A percentile compares a stretch with the other conserved stretches of the same genome.
phyloP scores from a whole-genome alignment of 257 asterid genomes.

The Nicotiana benthamiana region DNA sequence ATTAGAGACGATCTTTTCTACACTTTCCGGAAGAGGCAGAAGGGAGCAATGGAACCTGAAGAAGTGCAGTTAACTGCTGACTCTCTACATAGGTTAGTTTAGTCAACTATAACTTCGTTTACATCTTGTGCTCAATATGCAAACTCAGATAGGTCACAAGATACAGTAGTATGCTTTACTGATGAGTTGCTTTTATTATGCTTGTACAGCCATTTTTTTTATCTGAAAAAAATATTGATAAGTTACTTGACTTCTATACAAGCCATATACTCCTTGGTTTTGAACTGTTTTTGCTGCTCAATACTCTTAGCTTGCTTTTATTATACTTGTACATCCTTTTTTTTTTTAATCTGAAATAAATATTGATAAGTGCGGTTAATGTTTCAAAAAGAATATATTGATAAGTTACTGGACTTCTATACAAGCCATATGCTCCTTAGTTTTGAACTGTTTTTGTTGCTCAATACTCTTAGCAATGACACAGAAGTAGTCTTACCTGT shows the following conservation, averaged over 20 bases:
- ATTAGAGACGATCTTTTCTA: slow-evolving; percentile 93
- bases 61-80: slow-evolving; percentile 92
- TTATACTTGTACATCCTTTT: background rate
- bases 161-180: background rate
- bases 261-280: background rate
- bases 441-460: background rate
- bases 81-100: slow-evolving; percentile 78
- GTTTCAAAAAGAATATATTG: no score
- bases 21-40: slow-evolving; percentile 92
- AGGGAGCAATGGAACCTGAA: slow-evolving; percentile 87
- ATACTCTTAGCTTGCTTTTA: background rate
- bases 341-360: background rate
- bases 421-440: background rate
- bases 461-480: background rate
- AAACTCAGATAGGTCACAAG: background rate
- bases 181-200: background rate
- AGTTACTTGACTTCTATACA: background rate
- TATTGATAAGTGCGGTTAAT: background rate
- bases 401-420: background rate
- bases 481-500: background rate
- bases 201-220: background rate
- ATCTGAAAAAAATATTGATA: background rate
- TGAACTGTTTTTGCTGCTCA: background rate
- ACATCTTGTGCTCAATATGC: background rate
- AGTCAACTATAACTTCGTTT: background rate